Evolutionary conservation across 2,329 filamentous ascomycete genomes (phyloP).

Genomic region (Aspergillus texensis): DNA sequence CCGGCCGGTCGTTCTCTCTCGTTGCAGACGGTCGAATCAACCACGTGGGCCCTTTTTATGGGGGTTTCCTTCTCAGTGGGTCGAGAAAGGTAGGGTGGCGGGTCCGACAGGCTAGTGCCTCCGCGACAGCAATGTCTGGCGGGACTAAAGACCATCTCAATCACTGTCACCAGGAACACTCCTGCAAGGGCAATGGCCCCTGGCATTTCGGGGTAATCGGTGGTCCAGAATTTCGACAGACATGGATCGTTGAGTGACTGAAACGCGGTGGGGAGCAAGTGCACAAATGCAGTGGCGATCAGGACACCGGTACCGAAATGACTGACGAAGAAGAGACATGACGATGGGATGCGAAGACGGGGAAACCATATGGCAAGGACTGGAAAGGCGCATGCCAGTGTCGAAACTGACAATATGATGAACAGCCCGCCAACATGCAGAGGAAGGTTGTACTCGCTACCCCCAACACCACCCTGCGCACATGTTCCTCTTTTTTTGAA

Average conservation of each 20-base stretch:
- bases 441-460: conserved; percentile 60
- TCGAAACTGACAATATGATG: conserved; percentile 59
- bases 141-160: conserved; percentile 59
- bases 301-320: conserved; percentile 82
- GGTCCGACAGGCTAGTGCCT: conserved; percentile 7
- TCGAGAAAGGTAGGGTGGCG: neutral
- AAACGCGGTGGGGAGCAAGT: conserved; percentile 71
- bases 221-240: conserved; percentile 49
- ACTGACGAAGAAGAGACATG: conserved; percentile 52
- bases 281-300: conserved; percentile 84
- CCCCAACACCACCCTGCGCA: conserved; percentile 25
- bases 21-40: neutral
- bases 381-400: conserved; percentile 66
- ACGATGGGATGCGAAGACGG: conserved; percentile 59
- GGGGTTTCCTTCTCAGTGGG: neutral
- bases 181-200: conserved; percentile 51
- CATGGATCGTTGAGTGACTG: conserved; percentile 53
- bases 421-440: conserved; percentile 67
- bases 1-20: neutral
- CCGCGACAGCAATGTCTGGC: conserved; percentile 33
- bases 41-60: conserved; percentile 1
- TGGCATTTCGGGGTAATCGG: conserved; percentile 51
- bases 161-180: conserved; percentile 51
- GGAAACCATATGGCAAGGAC: conserved; percentile 64
- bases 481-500: conserved; percentile 28